A percentile compares a stretch with the other conserved stretches of the same genome.
These are phyloP conservation scores for Cystobasidium pallidum DNA, from an alignment of 1,284 basidiomycete genomes.

Conservation along the genomic window DNA sequence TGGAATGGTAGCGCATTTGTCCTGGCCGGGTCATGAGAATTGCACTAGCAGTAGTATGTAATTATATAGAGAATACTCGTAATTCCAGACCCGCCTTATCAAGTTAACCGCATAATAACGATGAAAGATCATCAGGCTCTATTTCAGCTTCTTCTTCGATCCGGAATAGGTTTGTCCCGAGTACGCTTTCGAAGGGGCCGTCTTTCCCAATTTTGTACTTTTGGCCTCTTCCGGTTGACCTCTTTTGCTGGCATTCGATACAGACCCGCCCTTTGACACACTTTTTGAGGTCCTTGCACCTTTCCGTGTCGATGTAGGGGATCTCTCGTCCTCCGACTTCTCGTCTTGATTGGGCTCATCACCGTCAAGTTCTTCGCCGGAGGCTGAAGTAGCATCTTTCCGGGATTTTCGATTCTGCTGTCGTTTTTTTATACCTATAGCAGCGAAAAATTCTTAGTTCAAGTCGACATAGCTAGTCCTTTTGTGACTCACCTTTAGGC, in stretches of 20 bases:
- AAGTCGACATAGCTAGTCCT: background rate
- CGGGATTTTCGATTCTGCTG: background rate
- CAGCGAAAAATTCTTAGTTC: background rate
- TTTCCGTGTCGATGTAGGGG: background rate
- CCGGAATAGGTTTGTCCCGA: background rate
- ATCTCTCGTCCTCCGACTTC: background rate
- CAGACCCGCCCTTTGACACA: background rate
- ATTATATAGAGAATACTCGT: no score
- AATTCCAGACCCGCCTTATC: no score
- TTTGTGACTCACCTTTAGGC: conserved; percentile 24
- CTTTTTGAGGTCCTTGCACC: background rate
- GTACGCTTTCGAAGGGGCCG: background rate
- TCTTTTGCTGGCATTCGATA: background rate
- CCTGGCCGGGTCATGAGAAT: no score
- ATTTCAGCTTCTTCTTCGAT: background rate
- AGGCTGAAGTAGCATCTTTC: conserved; percentile 1
- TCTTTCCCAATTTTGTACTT: no score
- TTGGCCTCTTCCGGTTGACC: background rate
- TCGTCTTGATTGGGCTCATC: background rate
- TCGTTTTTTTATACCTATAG: conserved; percentile 17
- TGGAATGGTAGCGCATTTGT: no score
- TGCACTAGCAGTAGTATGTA: no score
- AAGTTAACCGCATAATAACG: no score
- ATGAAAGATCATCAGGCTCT: background rate
- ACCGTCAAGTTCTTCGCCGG: conserved; percentile 1